Percentiles rank a stretch among this genome's conserved stretches.
Conservation (phyloP, 2,329 filamentous ascomycete genomes). For the Thielaviopsis punctulata region DNA sequence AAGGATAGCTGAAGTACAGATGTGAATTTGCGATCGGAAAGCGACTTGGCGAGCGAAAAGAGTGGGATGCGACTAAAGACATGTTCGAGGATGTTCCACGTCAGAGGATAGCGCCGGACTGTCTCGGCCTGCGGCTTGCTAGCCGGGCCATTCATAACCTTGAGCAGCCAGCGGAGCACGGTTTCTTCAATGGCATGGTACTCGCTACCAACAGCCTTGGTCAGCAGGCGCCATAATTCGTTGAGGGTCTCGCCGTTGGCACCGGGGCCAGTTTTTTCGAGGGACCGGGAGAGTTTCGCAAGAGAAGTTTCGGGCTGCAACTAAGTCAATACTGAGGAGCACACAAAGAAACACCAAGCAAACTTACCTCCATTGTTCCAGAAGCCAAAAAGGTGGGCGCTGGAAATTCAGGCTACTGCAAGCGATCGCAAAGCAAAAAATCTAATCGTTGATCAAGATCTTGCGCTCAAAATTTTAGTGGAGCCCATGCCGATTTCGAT, state of each 20-base stretch:
- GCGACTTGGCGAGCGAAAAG: slow-evolving; percentile 50
- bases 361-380: slow-evolving; percentile 5
- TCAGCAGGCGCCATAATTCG: slow-evolving; percentile 31
- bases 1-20: slow-evolving; percentile 48
- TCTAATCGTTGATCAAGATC: not conserved
- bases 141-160: slow-evolving; percentile 34
- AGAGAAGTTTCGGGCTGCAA: slow-evolving; percentile 23
- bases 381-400: not conserved
- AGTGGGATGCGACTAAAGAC: slow-evolving; percentile 49
- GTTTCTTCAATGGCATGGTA: slow-evolving; percentile 39
- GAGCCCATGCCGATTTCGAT: slow-evolving; percentile 17
- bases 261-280: slow-evolving; percentile 34
- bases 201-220: slow-evolving; percentile 22
- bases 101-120: slow-evolving; percentile 35
- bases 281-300: slow-evolving; percentile 34
- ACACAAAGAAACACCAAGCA: not conserved
- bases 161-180: slow-evolving; percentile 45
- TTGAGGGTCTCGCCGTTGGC: slow-evolving; percentile 29
- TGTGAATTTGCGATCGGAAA: slow-evolving; percentile 54
- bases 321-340: slow-evolving; percentile 13
- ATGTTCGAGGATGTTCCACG: slow-evolving; percentile 44
- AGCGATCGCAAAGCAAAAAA: slow-evolving; percentile 5
- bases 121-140: slow-evolving; percentile 28
- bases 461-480: slow-evolving; percentile 12
- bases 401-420: slow-evolving; percentile 10